Evolutionary conservation across 768 basidiomycete species (phyloP).

Genomic region (Podaxis sp.): DNA sequence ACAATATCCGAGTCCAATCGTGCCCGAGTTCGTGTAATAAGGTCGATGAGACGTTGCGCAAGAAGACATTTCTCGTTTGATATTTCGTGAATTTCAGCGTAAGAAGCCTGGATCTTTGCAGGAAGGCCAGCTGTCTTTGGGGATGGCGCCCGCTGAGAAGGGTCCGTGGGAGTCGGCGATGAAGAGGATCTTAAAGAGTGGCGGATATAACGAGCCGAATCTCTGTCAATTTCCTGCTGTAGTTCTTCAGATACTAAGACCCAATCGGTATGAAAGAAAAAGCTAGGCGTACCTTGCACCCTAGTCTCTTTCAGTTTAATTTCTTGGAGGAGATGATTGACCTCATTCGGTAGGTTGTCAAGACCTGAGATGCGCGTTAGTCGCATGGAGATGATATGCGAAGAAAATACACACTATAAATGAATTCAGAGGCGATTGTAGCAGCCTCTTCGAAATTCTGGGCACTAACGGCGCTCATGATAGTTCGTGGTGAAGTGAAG

Average conservation of each 20-base stretch:
- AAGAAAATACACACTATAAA: constrained; percentile 39
- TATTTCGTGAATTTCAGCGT: constrained; percentile 40
- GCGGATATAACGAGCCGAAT: constrained; percentile 46
- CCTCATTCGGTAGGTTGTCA: constrained; percentile 51
- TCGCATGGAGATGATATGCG: neutral
- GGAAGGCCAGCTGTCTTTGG: constrained; percentile 34
- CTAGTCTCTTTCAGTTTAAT: constrained; percentile 42
- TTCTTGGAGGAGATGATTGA: constrained; percentile 47
- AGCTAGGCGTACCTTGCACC: constrained; percentile 32
- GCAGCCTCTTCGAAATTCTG: constrained; percentile 47
- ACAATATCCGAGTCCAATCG: constrained; percentile 47
- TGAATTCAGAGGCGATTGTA: constrained; percentile 50
- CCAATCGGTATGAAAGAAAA: neutral
- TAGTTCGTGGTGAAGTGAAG: neutral
- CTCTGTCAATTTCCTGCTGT: constrained; percentile 46
- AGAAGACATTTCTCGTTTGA: constrained; percentile 42
- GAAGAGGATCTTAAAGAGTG: constrained; percentile 33
- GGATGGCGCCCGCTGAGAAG: constrained; percentile 30
- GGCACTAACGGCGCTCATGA: constrained; percentile 11
- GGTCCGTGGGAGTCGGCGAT: constrained; percentile 17
- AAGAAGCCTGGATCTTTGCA: constrained; percentile 39
- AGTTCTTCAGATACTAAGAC: constrained; percentile 29
- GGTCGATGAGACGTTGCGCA: constrained; percentile 43
- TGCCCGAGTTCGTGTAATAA: constrained; percentile 41
- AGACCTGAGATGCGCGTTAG: constrained; percentile 29